Evolutionary conservation across 768 basidiomycete species (phyloP), one percentile per base, ranked within the genome.

Genomic region (Russula ochroleuca): DNA sequence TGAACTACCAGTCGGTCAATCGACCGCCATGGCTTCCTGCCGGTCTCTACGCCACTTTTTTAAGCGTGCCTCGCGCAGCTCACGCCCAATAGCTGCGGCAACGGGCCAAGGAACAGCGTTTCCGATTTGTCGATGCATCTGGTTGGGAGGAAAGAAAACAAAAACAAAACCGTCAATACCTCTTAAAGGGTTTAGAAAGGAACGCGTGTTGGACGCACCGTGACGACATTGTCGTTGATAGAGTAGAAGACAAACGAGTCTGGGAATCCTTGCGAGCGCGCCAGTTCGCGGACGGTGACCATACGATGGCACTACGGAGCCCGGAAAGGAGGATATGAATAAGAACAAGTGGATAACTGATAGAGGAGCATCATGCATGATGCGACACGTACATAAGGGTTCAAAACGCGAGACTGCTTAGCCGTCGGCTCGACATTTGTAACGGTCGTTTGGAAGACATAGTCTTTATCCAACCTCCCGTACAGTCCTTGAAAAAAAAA

Each of bases 61-160:
- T 59, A 85, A 80, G 33, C 84, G 64, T 0, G 80, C 78, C 5
- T 78, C 74, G 10, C 80, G 75, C 41, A 92, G 77, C 69, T 88
- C 82, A 21, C 83, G 78, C 21, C 87, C 90, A 8, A 92, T 74
- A 0, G 90, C 90, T 23, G 73, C 72, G 17, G 79, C 80, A 6
- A 92, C 75, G 2, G 78, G 86, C 77, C 85, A 81, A 1, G 90
- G 85, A 3, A 92, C 87, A 0, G 90, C 88, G 69, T 92, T 92
- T 15, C 90, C 90, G 64, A 92, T 90, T 62, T 90, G 88, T 33
- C 88, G 78, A 68, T 90, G 88, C 78, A 91, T 87, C 88, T 92
- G 31, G 35, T 43, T 10, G 13, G 37, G 31, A 21, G 31, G 35
- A 19, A 10, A 6, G 13, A 23, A 38, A 17, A 21, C 2, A n/a